Evolutionary conservation across 768 basidiomycete genomes (phyloP), one percentile per base, ranked within the genome.

Genomic region (Macrolepiota dolichaula): DNA sequence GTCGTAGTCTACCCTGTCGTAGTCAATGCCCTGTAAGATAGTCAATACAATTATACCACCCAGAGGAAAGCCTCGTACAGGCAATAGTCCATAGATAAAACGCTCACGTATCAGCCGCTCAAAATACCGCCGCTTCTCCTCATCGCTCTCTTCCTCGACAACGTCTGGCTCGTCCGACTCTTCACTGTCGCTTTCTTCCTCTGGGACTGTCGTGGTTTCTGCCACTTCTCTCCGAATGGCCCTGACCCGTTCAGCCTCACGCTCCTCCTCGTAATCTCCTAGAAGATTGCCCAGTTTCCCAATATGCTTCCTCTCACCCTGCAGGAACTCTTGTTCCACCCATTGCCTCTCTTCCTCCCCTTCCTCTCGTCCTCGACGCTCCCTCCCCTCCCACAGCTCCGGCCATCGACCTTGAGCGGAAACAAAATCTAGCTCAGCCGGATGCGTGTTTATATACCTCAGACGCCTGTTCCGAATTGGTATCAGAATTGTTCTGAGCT

Each of bases 11-110:
- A 89, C 80, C 54, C 70, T 69, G 62, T 88, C 88, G 60, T 92
- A 92, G 65, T 91, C 82, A 35, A 87, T 80, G 4, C 80, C 77
- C 90, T 92, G 68, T 24, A 58, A 35, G 55, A 49, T 46, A 32
- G 55, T 46, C 22, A 61, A 49, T 55, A 53, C 61, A 49, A 40
- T 35, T 15, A 22, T 22, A 44, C 44, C 22, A 25, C 32, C 22
- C 17, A 37, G 35, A 36, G 13, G 13, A 4, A 3, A 15, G 40
- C 44, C 12, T 32, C 85, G 72, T 73, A 85, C 91, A 71, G 90
- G 87, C 11, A 93, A 75, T 60, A 86, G 70, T 4, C 91, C 91
- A 64, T 92, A 91, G 24, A 93, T 88, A 65, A 92, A 87, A 11
- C 79, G 75, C 69, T 92, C 90, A 53, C 74, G 80, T n/a, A 93